Conservation (phyloP, 495 filamentous ascomycete species). For the Xylaria flabelliformis region DNA sequence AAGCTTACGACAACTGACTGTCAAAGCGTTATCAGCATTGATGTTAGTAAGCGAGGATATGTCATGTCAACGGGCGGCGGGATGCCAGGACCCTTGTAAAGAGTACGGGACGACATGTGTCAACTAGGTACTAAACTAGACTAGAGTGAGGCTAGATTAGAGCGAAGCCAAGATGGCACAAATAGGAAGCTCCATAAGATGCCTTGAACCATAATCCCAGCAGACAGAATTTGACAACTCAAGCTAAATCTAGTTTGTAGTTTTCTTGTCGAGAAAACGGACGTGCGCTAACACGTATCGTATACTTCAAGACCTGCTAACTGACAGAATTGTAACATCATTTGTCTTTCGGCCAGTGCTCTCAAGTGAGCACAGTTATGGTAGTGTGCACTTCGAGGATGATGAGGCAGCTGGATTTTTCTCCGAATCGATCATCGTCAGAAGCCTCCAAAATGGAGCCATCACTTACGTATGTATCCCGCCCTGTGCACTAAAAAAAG, state of each 20-base stretch:
- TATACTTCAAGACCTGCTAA: background rate
- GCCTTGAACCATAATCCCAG: constrained; percentile 5
- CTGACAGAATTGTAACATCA: background rate
- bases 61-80: constrained; percentile 1
- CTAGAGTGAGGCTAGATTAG: constrained; percentile 22
- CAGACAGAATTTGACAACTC: background rate
- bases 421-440: background rate
- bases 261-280: background rate
- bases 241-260: constrained; percentile 1
- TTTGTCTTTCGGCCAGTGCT: background rate
- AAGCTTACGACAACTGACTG: constrained; percentile 3
- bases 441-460: background rate
- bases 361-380: background rate
- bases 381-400: background rate
- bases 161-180: constrained; percentile 7
- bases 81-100: constrained; percentile 2
- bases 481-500: background rate
- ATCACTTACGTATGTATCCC: background rate
- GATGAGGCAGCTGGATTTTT: background rate
- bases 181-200: constrained; percentile 21
- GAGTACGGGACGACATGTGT: constrained; percentile 14
- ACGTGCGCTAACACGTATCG: background rate
- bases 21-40: constrained; percentile 17
- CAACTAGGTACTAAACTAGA: constrained; percentile 1
- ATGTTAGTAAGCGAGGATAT: constrained; percentile 16